These are phyloP conservation scores for Ustilago cynodontis DNA, from an alignment of 1,284 basidiomycete genomes.

Conservation along the genomic window DNA sequence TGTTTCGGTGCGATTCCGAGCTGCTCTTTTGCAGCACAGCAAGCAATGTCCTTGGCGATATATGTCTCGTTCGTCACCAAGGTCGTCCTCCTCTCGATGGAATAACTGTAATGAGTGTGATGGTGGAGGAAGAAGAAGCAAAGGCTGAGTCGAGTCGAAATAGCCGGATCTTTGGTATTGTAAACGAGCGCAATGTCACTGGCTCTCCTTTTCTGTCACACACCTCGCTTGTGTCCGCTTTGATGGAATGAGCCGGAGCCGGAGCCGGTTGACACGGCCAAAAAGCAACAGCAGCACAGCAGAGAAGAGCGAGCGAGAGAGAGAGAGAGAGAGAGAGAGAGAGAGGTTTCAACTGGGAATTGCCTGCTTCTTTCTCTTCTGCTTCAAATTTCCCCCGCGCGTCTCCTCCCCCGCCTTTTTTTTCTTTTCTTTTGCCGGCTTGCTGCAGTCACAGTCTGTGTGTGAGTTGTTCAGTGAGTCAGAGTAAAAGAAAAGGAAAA, in stretches of 20 bases:
- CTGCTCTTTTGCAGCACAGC: not conserved
- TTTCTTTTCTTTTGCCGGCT: slow-evolving; percentile 5
- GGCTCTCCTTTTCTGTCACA: not conserved
- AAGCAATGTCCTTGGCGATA: not conserved
- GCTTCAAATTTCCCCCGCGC: slow-evolving; percentile 3
- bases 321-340: not conserved
- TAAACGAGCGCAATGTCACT: not conserved
- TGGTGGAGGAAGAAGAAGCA: not conserved
- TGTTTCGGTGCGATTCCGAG: not conserved
- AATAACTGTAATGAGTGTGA: not conserved
- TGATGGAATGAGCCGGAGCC: slow-evolving; percentile 20
- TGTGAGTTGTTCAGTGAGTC: too few relatives aligned
- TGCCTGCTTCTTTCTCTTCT: not conserved
- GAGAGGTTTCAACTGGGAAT: slow-evolving; percentile 1
- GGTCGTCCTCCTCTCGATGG: not conserved
- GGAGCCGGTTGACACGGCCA: slow-evolving; percentile 11
- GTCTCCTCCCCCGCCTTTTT: slow-evolving; percentile 18
- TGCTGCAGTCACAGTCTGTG: too few relatives aligned
- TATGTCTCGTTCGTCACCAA: not conserved
- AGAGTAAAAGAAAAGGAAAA: too few relatives aligned
- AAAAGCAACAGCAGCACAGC: too few relatives aligned
- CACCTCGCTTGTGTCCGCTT: slow-evolving; percentile 1
- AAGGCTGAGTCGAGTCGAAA: slow-evolving; percentile 11
- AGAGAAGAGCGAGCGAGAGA: too few relatives aligned
- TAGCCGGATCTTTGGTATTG: not conserved